These are phyloP conservation scores for Sarocladiaceae sp. DNA, from an alignment of 2,329 filamentous ascomycete species.

Conservation along the genomic window DNA sequence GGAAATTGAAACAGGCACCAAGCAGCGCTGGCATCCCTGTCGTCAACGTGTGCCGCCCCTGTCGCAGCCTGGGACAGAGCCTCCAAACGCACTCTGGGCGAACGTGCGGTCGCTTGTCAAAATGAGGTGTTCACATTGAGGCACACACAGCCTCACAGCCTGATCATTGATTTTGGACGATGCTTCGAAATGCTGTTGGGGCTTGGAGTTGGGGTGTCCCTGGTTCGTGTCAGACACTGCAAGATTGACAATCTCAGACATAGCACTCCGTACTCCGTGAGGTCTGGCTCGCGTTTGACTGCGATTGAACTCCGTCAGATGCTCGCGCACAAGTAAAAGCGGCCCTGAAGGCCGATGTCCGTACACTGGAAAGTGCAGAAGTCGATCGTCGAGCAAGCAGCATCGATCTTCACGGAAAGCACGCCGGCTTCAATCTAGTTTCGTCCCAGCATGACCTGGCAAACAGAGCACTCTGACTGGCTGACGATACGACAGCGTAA, in stretches of 20 bases:
- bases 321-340: too few species aligned
- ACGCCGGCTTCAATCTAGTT: too few species aligned
- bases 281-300: too few species aligned
- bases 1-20: conserved; percentile 14
- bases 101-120: conserved; percentile 1
- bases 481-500: too few species aligned
- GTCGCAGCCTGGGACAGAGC: not conserved
- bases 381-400: not conserved
- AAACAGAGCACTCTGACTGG: too few species aligned
- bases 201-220: conserved; percentile 4
- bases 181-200: conserved; percentile 3
- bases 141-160: not conserved
- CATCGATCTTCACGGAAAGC: too few species aligned
- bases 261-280: too few species aligned
- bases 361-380: not conserved
- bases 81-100: too few species aligned
- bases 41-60: conserved; percentile 3
- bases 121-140: not conserved
- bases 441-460: too few species aligned
- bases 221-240: conserved; percentile 3
- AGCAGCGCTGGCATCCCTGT: conserved; percentile 16
- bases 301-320: too few species aligned
- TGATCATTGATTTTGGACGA: not conserved
- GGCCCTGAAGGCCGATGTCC: too few species aligned
- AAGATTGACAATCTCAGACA: conserved; percentile 9